These are phyloP conservation scores for Phaffomyces antillensis DNA, from an alignment of 805 yeast genomes.

Conservation along the genomic window DNA sequence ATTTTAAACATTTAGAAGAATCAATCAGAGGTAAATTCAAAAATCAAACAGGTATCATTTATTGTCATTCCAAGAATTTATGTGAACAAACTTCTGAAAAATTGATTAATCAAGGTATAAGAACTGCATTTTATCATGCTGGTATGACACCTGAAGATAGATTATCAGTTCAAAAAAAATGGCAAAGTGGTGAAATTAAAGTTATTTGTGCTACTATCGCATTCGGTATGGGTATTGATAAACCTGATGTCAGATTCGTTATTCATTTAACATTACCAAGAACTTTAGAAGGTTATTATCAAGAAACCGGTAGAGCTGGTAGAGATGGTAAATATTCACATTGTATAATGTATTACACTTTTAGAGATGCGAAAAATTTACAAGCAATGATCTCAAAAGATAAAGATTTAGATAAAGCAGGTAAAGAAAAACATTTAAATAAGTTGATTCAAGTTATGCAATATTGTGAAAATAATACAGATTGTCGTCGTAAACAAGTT, in stretches of 20 bases:
- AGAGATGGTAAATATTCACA: conserved; percentile 83
- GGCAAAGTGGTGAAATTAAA: conserved; percentile 71
- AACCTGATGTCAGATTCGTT: conserved; percentile 90
- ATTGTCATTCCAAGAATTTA: conserved; percentile 83
- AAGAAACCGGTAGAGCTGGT: conserved; percentile 98
- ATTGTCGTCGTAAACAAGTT: conserved; percentile 85
- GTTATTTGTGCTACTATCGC: conserved; percentile 97
- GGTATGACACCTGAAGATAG: conserved; percentile 85
- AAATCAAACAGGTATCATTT: conserved; percentile 76
- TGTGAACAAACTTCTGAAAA: conserved; percentile 77
- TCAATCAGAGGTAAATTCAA: conserved; percentile 44
- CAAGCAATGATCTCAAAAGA: conserved; percentile 76
- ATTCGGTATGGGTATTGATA: conserved; percentile 98
- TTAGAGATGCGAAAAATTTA: conserved; percentile 70
- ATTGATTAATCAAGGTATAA: conserved; percentile 53
- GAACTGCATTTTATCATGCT: conserved; percentile 80
- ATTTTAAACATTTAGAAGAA: conserved; percentile 51
- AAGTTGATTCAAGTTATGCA: conserved; percentile 79
- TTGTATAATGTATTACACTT: conserved; percentile 77
- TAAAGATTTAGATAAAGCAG: conserved; percentile 50
- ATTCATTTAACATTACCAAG: conserved; percentile 84
- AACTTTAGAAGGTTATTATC: conserved; percentile 92
- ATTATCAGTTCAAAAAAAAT: conserved; percentile 57
- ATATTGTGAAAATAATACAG: conserved; percentile 86
- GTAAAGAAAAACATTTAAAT: conserved; percentile 69